A percentile compares a stretch with the other conserved stretches of the same genome.
These are phyloP conservation scores for Fagus crenata DNA, from an alignment of 306 rosid genomes.

Conservation along the genomic window DNA sequence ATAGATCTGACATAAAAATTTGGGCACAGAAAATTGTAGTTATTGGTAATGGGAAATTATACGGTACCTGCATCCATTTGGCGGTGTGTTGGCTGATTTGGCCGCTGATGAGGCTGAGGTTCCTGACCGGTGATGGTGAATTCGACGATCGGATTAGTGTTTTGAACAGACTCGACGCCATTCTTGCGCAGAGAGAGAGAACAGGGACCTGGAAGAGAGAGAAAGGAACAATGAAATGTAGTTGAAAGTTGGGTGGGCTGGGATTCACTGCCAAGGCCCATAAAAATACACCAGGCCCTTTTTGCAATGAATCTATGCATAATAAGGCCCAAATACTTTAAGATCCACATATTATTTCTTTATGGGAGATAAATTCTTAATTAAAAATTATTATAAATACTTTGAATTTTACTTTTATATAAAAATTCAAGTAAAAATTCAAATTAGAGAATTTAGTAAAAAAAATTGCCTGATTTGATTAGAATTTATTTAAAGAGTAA, in stretches of 20 bases:
- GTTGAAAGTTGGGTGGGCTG: not conserved
- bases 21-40: not conserved
- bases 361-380: too few relatives aligned
- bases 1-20: not conserved
- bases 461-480: too few relatives aligned
- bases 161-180: slow-evolving; percentile 80
- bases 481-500: too few relatives aligned
- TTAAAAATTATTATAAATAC: too few relatives aligned
- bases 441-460: too few relatives aligned
- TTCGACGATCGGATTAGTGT: slow-evolving; percentile 50
- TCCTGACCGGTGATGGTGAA: slow-evolving; percentile 43
- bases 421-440: too few relatives aligned
- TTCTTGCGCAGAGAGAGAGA: slow-evolving; percentile 12
- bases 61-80: slow-evolving; percentile 83
- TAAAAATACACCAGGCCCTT: not conserved
- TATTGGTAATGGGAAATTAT: not conserved
- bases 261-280: not conserved
- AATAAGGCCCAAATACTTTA: too few relatives aligned
- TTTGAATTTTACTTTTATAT: too few relatives aligned
- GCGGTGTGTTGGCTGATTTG: slow-evolving; percentile 72
- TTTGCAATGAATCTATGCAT: too few relatives aligned
- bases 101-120: slow-evolving; percentile 50
- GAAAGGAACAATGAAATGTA: not conserved
- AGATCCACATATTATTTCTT: too few relatives aligned
- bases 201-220: not conserved